A percentile compares a stretch with the other conserved stretches of the same genome.
Conservation (phyloP, 1,284 basidiomycete species). For the Fistulina hepatica region DNA sequence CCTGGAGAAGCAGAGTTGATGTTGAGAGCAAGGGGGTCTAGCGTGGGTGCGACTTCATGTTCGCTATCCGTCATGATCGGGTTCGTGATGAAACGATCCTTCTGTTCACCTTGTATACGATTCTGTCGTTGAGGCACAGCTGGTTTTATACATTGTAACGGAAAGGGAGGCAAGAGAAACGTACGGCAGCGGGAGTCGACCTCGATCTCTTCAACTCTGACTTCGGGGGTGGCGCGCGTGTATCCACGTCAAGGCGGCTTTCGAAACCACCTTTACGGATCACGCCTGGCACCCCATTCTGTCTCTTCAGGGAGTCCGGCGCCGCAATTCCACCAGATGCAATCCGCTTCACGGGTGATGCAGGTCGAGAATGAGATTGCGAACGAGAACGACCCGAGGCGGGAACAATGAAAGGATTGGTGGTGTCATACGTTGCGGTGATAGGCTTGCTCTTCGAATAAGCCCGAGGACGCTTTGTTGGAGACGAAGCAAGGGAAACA, state of each 20-base stretch:
- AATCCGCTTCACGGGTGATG: conserved; percentile 54
- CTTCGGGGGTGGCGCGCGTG: conserved; percentile 34
- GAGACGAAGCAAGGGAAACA: conserved; percentile 34
- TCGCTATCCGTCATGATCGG: conserved; percentile 35
- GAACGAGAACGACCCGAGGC: conserved; percentile 3
- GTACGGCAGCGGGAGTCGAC: conserved; percentile 51
- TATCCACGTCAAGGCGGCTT: conserved; percentile 61
- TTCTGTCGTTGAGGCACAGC: conserved; percentile 17
- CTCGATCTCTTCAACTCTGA: conserved; percentile 51
- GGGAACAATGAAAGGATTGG: conserved; percentile 48
- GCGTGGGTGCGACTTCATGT: conserved; percentile 48
- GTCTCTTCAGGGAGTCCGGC: conserved; percentile 38
- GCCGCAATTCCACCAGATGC: conserved; percentile 37
- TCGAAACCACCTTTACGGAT: conserved; percentile 68
- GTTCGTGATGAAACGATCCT: conserved; percentile 62
- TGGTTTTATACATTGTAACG: conserved; percentile 5
- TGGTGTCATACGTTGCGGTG: conserved; percentile 32
- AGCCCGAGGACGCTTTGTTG: conserved; percentile 26
- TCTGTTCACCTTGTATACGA: conserved; percentile 15
- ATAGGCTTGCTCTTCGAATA: conserved; percentile 21
- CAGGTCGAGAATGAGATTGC: conserved; percentile 35
- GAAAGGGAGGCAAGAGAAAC: conserved; percentile 16
- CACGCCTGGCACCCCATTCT: conserved; percentile 54
- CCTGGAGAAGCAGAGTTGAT: conserved; percentile 54
- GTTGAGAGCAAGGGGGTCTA: conserved; percentile 53